Conservation (phyloP, 2,329 filamentous ascomycete genomes). For the Fusarium illudens region DNA sequence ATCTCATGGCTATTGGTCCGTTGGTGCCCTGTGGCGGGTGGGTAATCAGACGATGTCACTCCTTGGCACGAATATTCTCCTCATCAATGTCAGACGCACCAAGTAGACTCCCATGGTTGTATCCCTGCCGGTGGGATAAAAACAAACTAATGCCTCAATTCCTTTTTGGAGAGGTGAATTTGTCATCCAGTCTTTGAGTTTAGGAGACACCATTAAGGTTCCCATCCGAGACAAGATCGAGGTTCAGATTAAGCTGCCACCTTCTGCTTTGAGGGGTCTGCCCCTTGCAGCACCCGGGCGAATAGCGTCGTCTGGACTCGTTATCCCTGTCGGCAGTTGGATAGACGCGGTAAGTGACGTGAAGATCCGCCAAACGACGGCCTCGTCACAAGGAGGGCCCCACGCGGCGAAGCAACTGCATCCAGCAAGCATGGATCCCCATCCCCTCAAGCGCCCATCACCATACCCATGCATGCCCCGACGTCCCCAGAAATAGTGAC, state of each 20-base stretch:
- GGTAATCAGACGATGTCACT: constrained; percentile 22
- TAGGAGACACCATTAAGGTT: neutral
- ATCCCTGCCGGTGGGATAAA: neutral
- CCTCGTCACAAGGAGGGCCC: constrained; percentile 1
- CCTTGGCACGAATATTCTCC: constrained; percentile 8
- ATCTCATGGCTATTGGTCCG: constrained; percentile 23
- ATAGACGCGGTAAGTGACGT: neutral
- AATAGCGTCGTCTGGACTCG: constrained; percentile 11
- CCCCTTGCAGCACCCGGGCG: constrained; percentile 15
- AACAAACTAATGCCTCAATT: neutral
- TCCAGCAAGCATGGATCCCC: constrained; percentile 22
- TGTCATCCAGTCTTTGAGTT: neutral
- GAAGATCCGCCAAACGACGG: constrained; percentile 4
- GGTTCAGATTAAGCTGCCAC: constrained; percentile 20
- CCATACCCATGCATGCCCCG: constrained; percentile 20
- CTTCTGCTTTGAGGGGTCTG: constrained; percentile 19
- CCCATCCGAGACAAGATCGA: neutral
- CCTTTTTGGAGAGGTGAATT: neutral
- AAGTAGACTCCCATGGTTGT: neutral
- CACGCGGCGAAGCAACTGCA: constrained; percentile 24
- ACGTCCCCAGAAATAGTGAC: constrained; percentile 2
- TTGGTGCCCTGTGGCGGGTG: neutral
- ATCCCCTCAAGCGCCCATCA: constrained; percentile 33
- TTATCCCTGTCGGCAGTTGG: constrained; percentile 35
- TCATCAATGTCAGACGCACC: constrained; percentile 6